phyloP scores from a whole-genome alignment of 208 protist genomes.

The Leishmania braziliensis region DNA sequence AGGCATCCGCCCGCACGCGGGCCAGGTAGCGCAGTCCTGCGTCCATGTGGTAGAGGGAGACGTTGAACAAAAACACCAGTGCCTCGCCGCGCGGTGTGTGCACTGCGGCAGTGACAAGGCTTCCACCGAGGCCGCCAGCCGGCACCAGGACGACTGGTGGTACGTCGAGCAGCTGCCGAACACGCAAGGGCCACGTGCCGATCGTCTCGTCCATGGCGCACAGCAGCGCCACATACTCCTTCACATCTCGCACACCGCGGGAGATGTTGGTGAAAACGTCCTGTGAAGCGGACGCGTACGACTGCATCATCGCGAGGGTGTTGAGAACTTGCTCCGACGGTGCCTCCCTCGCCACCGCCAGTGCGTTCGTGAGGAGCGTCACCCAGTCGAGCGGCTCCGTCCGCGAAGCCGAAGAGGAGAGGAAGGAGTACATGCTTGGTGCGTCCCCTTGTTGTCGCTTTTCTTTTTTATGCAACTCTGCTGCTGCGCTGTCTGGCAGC shows the following conservation, averaged over 20 bases:
- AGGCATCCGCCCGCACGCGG: constrained; percentile 35
- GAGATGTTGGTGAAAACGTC: constrained; percentile 37
- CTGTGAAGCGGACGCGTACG: constrained; percentile 42
- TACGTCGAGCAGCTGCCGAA: constrained; percentile 36
- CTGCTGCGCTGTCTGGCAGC: background rate
- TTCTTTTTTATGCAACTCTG: background rate
- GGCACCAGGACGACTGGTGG: constrained; percentile 25
- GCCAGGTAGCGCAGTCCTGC: constrained; percentile 42
- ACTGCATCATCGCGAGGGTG: constrained; percentile 49
- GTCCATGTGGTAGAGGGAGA: constrained; percentile 44
- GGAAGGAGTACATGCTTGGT: constrained; percentile 24
- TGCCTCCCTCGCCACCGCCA: constrained; percentile 27
- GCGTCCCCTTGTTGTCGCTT: background rate
- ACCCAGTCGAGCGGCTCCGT: constrained; percentile 48
- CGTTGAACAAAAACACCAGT: constrained; percentile 69
- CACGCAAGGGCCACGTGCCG: constrained; percentile 43
- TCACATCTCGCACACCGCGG: constrained; percentile 34
- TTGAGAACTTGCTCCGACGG: constrained; percentile 27
- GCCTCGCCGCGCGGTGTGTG: constrained; percentile 45
- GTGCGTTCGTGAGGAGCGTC: constrained; percentile 30
- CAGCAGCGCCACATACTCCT: constrained; percentile 47
- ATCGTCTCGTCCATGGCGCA: constrained; percentile 48
- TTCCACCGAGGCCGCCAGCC: constrained; percentile 10
- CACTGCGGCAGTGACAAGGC: constrained; percentile 10
- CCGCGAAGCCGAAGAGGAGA: constrained; percentile 33